Conservation (phyloP, 148 eudicot species). For the Vaccinium darrowii region DNA sequence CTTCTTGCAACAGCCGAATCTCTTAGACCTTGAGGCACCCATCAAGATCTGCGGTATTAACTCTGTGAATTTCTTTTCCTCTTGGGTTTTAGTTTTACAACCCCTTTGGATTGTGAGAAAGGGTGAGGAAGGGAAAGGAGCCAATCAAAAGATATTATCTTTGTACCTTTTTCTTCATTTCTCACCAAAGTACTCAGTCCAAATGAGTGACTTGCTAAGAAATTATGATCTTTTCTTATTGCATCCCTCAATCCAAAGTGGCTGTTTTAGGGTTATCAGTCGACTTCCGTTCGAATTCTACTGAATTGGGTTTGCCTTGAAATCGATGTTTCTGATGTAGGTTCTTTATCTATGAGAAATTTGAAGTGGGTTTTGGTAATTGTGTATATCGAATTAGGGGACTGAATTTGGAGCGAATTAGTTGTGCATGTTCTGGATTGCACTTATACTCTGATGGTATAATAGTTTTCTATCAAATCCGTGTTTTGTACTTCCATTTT, state of each 20-base stretch:
- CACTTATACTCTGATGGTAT: background rate
- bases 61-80: slow-evolving; percentile 1
- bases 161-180: background rate
- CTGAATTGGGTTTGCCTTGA: slow-evolving; percentile 1
- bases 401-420: background rate
- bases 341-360: background rate
- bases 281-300: background rate
- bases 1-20: slow-evolving; percentile 76
- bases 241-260: background rate
- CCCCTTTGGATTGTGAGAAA: background rate
- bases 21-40: slow-evolving; percentile 85
- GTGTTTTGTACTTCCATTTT: background rate
- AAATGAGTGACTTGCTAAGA: background rate
- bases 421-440: background rate
- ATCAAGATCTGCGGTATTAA: slow-evolving; percentile 80
- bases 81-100: background rate
- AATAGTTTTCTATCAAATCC: background rate
- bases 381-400: background rate
- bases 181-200: background rate
- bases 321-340: background rate
- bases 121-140: slow-evolving; percentile 1
- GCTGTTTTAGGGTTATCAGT: background rate
- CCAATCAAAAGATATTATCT: background rate
- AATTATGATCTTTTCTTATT: background rate
- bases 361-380: background rate